Base-by-base conservation (phyloP, 1,139 yeast genomes). In the Kluyveromyces sp. region DNA sequence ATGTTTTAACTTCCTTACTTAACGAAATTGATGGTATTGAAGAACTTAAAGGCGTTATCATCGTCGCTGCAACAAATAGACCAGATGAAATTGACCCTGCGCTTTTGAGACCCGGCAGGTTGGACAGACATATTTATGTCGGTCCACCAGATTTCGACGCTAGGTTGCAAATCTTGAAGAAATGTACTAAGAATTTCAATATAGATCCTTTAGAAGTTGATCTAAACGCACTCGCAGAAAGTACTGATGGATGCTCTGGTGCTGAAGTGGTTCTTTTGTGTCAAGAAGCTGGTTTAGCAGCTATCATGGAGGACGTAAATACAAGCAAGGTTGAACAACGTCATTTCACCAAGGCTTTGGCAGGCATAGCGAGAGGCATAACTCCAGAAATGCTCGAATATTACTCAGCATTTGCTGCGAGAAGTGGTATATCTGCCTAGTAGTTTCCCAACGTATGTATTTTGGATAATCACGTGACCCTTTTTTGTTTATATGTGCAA, bases 21-120 rank as follows among this genome's bases (percentile, higher is more conserved):
- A 92, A 89, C 59, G 97, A 92, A 64, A 86, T 92, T 56, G 98
- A 92, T 62, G 98, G 98, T 60, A 92, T 92, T 8, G 98, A 92
- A 64, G 95, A 89, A 50, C 70, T 92, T 53, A 86, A 84, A 49
- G 97, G 96, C 2, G 97, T 92, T 4, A 88, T 89, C 3, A 82
- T 92, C 21, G 83, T 92, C 25, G 97, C 96, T 1, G 97, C 97
- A 5, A 92, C 98, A 0, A 92, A 92, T 61, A 74, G 96, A 59
- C 98, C 98, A 0, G 88, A 89, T 29, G 85, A 85, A 35, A 88
- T 92, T 41, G 98, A 92, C 61, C 76, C 96, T 0, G 97, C 97
- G 0, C 70, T 92, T 49, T 70, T 92, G 61, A 77, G 98, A 58
- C 97, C 98, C 0, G 98, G 98, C 1, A 77, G 98, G 61, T 71